Base-by-base conservation (phyloP, 257 asterid species). In the Solanum boliviense region DNA sequence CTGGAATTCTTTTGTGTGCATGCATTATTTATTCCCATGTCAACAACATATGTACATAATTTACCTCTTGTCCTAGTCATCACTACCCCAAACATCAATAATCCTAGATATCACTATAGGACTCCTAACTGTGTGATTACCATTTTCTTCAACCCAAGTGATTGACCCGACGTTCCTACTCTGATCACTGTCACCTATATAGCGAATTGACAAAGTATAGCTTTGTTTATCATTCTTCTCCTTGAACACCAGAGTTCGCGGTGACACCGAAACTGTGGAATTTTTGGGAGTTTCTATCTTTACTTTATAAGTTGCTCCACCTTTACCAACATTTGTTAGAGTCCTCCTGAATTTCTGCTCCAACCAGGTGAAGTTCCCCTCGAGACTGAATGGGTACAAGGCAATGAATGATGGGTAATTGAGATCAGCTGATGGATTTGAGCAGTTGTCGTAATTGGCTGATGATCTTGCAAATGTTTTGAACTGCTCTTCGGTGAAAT, bases 121-220 rank as follows among this genome's bases (percentile, higher is more conserved):
- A 41, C 94, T 93, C 29, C 94, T 90, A 29, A 92, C 94, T 0
- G 52, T 75, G 85, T 89, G 89, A 62, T 84, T 86, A 2, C 91
- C 94, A 5, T 88, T 89, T 56, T 88, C 89, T 41, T 90, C 91
- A 38, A 87, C 35, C 96, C 93, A 94, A 65, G 88, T 90, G 52
- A 94, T 13, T 8, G 93, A 91, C 23, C 93, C 94, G 81, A 82
- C 83, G 87, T 39, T 38, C 25, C 52, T 76, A 87, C 3, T 48
- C 79, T 87, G 73, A 68, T 68, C 75, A 13, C 21, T 13, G 13
- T 41, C 31, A 29, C 65, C 88, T 70, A 4, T 65, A 31, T 39
- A 84, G 2, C 20, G 86, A 5, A 89, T 32, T 2, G 58, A 52
- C 85, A 89, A n/a, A 35, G 71, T 27, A 7, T 85, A 89, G 5